Percentiles rank a stretch among this genome's conserved stretches.
Evolutionary conservation across 345 rosid genomes (phyloP).

Genomic region (Camelina sativa): DNA sequence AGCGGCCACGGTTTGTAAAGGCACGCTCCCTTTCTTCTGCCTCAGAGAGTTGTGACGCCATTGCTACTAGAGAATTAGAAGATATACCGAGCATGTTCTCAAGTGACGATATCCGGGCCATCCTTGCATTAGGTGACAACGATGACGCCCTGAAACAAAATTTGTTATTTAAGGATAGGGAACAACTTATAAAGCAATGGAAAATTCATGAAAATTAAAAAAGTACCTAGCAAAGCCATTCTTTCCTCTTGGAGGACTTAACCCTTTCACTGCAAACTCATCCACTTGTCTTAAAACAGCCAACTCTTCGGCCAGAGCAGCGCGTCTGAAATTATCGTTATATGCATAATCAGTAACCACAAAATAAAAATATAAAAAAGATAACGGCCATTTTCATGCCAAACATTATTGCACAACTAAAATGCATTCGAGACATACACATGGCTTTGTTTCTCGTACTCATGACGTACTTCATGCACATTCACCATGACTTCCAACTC

Average conservation of each 20-base stretch:
- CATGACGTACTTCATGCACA: conserved; percentile 97
- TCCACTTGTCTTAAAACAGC: conserved; percentile 88
- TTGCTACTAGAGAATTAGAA: conserved; percentile 91
- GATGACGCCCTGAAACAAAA: conserved; percentile 78
- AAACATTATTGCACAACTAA: neutral
- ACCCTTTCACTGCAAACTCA: conserved; percentile 85
- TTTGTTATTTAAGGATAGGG: neutral
- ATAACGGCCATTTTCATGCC: neutral
- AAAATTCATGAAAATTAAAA: neutral
- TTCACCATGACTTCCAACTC: conserved; percentile 99
- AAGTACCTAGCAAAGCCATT: conserved; percentile 91
- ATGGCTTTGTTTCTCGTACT: conserved; percentile 96
- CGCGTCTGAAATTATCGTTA: conserved; percentile 62
- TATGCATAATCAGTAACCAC: conserved; percentile 19
- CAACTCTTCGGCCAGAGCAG: conserved; percentile 93
- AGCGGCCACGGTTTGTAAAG: conserved; percentile 88
- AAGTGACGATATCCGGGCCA: conserved; percentile 88
- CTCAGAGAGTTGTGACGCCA: conserved; percentile 99
- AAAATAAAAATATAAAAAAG: neutral
- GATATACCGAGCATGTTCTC: conserved; percentile 93
- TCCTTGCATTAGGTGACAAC: conserved; percentile 90
- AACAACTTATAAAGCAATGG: neutral
- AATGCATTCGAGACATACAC: conserved; percentile 63
- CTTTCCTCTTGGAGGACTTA: conserved; percentile 91
- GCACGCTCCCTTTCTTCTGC: conserved; percentile 97